A percentile compares a stretch with the other conserved stretches of the same genome.
Conservation (phyloP, 306 rosid genomes). For the Corylus avellana region DNA sequence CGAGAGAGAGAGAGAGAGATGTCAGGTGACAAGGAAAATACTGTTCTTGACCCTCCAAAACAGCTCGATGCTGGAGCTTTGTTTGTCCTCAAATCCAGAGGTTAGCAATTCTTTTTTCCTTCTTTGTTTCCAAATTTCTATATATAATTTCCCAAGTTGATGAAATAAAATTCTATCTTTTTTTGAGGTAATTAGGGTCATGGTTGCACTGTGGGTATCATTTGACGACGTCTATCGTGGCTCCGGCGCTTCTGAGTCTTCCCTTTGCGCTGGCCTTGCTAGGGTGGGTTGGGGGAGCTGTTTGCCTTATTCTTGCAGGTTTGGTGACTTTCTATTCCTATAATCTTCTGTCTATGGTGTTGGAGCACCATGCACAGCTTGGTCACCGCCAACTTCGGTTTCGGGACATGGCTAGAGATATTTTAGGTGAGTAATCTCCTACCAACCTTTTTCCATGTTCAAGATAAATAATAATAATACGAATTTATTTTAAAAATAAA, state of each 20-base stretch:
- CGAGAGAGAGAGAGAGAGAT: not conserved
- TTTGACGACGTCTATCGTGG: slow-evolving; percentile 81
- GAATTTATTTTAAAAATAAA: too few species aligned
- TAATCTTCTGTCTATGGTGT: slow-evolving; percentile 64
- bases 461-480: too few species aligned
- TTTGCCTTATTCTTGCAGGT: slow-evolving; percentile 49
- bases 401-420: slow-evolving; percentile 66
- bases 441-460: too few species aligned
- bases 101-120: slow-evolving; percentile 25
- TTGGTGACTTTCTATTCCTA: slow-evolving; percentile 74
- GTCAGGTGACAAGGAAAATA: slow-evolving; percentile 44
- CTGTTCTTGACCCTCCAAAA: slow-evolving; percentile 21
- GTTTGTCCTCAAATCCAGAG: slow-evolving; percentile 77
- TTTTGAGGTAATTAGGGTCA: slow-evolving; percentile 48
- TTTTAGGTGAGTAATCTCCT: slow-evolving; percentile 44
- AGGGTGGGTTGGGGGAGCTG: slow-evolving; percentile 83
- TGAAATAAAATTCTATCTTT: not conserved
- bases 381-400: slow-evolving; percentile 78
- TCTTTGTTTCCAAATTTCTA: too few species aligned
- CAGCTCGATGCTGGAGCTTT: slow-evolving; percentile 77
- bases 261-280: slow-evolving; percentile 60
- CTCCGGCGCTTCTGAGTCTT: slow-evolving; percentile 63
- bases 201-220: slow-evolving; percentile 91
- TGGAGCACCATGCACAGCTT: slow-evolving; percentile 66
- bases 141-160: not conserved